Conservation (phyloP, 1,284 basidiomycete genomes). For the Ganoderma lucidum region DNA sequence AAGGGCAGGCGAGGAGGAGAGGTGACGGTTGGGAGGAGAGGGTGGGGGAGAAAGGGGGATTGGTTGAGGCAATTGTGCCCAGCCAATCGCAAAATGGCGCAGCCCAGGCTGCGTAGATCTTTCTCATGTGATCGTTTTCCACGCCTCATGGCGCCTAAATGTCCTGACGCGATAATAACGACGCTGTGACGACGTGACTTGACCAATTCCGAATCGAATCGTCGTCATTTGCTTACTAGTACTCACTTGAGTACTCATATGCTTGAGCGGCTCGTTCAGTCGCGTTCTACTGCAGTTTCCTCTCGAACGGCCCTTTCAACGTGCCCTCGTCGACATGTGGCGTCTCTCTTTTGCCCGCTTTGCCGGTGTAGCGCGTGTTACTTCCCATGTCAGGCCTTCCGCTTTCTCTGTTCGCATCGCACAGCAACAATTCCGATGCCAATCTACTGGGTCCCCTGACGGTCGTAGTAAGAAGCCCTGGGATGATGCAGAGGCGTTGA, state of each 20-base stretch:
- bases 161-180: conserved; percentile 20
- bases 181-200: conserved; percentile 12
- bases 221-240: no score
- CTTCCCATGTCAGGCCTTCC: conserved; percentile 8
- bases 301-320: background rate
- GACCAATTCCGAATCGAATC: conserved; percentile 20
- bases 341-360: conserved; percentile 32
- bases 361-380: conserved; percentile 9
- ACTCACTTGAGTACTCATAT: background rate
- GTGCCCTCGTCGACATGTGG: conserved; percentile 24
- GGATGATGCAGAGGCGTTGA: conserved; percentile 56
- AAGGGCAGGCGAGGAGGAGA: conserved; percentile 7
- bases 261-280: background rate
- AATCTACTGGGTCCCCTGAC: conserved; percentile 44
- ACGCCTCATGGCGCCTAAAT: background rate
- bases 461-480: conserved; percentile 49
- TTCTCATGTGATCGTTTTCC: conserved; percentile 15
- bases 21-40: conserved; percentile 26
- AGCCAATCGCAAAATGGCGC: conserved; percentile 44
- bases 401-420: conserved; percentile 22
- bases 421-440: conserved; percentile 42
- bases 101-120: conserved; percentile 22
- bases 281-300: background rate
- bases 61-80: conserved; percentile 45
- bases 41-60: conserved; percentile 12